Evolutionary conservation across 192 early-diverging fungal species (phyloP).

Genomic region (Coemansia umbellata): DNA sequence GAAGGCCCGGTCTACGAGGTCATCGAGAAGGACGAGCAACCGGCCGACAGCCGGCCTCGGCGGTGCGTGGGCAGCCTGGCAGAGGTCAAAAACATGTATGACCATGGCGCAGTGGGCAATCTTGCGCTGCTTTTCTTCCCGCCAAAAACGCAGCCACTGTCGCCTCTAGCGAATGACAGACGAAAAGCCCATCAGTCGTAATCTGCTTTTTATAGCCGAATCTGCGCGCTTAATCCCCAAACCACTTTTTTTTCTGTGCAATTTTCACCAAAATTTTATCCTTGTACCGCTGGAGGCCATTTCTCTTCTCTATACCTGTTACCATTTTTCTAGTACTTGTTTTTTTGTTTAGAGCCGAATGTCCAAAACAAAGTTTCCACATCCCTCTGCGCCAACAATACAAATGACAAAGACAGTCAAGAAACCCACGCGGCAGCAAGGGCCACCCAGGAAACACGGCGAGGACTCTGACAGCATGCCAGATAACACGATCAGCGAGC

Average conservation of each 20-base stretch:
- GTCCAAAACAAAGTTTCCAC: constrained; percentile 47
- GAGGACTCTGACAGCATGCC: neutral
- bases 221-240: neutral
- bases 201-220: neutral
- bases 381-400: constrained; percentile 51
- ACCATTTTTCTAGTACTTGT: neutral
- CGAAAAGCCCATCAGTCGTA: neutral
- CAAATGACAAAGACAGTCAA: constrained; percentile 2
- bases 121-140: constrained; percentile 24
- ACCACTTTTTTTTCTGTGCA: neutral
- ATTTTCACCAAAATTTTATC: neutral
- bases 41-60: constrained; percentile 16
- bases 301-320: neutral
- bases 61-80: constrained; percentile 19
- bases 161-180: neutral
- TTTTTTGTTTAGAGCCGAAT: constrained; percentile 7
- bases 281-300: neutral
- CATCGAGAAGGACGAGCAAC: constrained; percentile 45
- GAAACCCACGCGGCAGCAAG: neutral
- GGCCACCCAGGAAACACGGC: neutral
- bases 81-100: constrained; percentile 42
- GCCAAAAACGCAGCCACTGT: too few species aligned
- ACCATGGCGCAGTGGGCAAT: constrained; percentile 39
- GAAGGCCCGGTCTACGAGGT: constrained; percentile 5
- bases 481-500: too few species aligned